Conservation (phyloP, 495 filamentous ascomycete genomes). For the Annulohypoxylon stygium region DNA sequence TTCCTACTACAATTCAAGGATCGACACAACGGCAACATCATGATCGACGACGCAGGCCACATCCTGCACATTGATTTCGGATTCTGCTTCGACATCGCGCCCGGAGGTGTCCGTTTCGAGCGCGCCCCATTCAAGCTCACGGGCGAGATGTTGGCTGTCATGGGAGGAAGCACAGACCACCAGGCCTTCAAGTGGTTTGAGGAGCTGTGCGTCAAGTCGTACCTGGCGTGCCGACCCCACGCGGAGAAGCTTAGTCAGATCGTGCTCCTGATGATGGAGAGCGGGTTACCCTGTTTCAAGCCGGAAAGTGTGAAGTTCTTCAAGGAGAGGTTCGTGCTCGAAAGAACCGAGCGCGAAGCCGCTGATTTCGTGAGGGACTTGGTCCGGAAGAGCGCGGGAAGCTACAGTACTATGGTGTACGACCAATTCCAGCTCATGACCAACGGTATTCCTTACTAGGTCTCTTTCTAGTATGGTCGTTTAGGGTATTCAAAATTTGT, state of each 20-base stretch:
- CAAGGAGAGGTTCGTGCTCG: slow-evolving; percentile 90
- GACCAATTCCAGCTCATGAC: slow-evolving; percentile 97
- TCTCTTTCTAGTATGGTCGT: not conserved
- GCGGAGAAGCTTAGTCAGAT: slow-evolving; percentile 87
- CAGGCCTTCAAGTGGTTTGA: slow-evolving; percentile 97
- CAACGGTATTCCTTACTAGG: slow-evolving; percentile 92
- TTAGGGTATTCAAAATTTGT: not conserved
- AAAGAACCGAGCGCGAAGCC: slow-evolving; percentile 93
- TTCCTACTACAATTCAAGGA: slow-evolving; percentile 99
- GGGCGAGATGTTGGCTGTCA: slow-evolving; percentile 96
- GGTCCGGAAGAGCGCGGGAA: slow-evolving; percentile 87
- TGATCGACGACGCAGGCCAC: slow-evolving; percentile 96
- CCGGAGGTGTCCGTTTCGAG: slow-evolving; percentile 96
- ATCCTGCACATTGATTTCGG: slow-evolving; percentile 99
- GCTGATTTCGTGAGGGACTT: slow-evolving; percentile 93
- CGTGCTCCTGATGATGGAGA: slow-evolving; percentile 95
- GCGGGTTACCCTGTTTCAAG: slow-evolving; percentile 97
- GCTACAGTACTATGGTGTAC: slow-evolving; percentile 90
- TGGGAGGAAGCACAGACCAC: slow-evolving; percentile 87
- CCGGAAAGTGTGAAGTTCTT: slow-evolving; percentile 94
- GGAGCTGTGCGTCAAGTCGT: slow-evolving; percentile 94
- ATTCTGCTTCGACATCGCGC: slow-evolving; percentile 99
- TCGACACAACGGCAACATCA: slow-evolving; percentile 99
- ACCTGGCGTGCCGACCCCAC: slow-evolving; percentile 90
- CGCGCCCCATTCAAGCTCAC: slow-evolving; percentile 98